Base-by-base conservation (phyloP, 345 rosid genomes). In the Clausena lansium region DNA sequence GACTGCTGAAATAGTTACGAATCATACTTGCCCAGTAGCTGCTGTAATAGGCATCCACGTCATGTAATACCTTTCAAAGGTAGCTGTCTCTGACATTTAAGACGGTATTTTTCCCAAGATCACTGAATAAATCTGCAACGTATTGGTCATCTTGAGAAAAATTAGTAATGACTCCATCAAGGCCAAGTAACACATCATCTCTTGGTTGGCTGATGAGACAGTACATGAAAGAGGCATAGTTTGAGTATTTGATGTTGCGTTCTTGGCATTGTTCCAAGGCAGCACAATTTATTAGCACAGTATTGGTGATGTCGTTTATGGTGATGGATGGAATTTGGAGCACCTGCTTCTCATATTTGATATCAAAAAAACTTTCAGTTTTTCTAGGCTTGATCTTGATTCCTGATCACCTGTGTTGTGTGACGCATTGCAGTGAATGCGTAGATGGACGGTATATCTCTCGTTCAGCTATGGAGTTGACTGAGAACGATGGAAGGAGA, bases 311-410 rank as follows among this genome's bases (percentile, higher is more conserved):
- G 39, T 64, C 24, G 24, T 64, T 32, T 17, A 30, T 4, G n/a
- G 32, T 73, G 45, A 68, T 50, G 47, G 41, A 2, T 25, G 84
- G 84, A 28, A 81, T 81, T 41, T 54, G 45, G 3, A 78, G 79
- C 0, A 24, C 68, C 14, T n/a, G 20, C 13, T 74, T 74, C 36
- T 41, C 13, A 41, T 74, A 74, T 35, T 55, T 78, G 54, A 78
- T 74, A 28, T 78, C 76, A 25, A 77, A 2, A 17, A 64, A 6
- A 19, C 39, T 32, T 32, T 64, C 24, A 32, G 67, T 41, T 15
- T 30, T 5, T 5, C 38, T 15, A 32, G 22, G 67, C 67, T 28
- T 30, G 67, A 63, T 30, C 67, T 32, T 30, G 67, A 81, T 70
- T 50, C 84, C 79, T 13, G 68, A 47, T 69, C n/a, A 71, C 65